Conservation (phyloP, 2,329 filamentous ascomycete species). For the Colletotrichum ledebouriae region DNA sequence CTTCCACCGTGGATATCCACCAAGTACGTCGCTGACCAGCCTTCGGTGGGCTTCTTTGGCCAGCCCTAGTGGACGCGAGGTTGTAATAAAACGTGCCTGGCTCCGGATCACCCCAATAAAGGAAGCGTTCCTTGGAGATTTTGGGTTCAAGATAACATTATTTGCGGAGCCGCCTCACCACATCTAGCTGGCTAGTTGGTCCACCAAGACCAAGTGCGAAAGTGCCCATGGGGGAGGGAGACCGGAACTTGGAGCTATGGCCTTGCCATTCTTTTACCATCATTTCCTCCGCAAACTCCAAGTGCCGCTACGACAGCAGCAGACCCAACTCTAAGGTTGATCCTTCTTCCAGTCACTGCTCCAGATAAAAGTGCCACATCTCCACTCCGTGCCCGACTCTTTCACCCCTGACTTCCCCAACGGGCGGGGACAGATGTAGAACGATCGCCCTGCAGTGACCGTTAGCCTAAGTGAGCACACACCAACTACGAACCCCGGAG, state of each 20-base stretch:
- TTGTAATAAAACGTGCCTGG: no score
- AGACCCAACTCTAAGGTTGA: constrained; percentile 13
- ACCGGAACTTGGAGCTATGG: no score
- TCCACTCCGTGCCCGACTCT: constrained; percentile 87
- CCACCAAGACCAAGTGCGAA: no score
- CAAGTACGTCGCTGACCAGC: background rate
- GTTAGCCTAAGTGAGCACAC: constrained; percentile 39
- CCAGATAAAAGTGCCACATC: constrained; percentile 87
- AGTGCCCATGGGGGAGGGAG: no score
- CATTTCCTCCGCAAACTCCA: background rate
- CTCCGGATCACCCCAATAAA: no score
- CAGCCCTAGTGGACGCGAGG: no score
- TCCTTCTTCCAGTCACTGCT: constrained; percentile 68
- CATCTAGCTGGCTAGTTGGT: no score
- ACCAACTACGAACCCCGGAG: background rate
- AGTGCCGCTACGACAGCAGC: background rate
- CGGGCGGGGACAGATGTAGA: constrained; percentile 77
- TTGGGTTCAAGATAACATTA: no score
- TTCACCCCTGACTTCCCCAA: constrained; percentile 88
- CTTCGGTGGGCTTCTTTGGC: no score
- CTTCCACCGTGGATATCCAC: background rate
- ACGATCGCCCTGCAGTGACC: constrained; percentile 64
- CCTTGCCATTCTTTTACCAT: background rate
- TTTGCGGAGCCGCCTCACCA: no score
- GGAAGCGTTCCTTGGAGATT: no score